phyloP scores from a whole-genome alignment of 495 filamentous ascomycete genomes.

The Penicillium samsonianum region DNA sequence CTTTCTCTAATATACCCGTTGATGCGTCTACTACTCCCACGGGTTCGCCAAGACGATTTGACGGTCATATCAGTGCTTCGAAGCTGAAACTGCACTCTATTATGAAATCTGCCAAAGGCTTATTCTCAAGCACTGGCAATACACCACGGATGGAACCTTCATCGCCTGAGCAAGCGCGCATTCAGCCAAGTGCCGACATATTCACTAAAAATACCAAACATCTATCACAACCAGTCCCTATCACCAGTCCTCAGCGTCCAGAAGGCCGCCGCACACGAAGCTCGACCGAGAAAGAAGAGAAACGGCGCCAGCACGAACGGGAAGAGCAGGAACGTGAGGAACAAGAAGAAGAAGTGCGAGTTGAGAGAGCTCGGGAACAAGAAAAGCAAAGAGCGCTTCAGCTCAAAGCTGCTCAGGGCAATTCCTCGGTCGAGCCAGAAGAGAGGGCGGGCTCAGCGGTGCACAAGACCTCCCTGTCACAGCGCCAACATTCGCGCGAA shows the following conservation, averaged over 20 bases:
- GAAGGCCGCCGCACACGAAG: constrained; percentile 67
- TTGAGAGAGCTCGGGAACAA: constrained; percentile 64
- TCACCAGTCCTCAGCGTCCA: constrained; percentile 36
- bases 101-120: constrained; percentile 77
- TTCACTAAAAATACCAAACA: constrained; percentile 14
- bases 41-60: constrained; percentile 71
- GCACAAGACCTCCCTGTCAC: constrained; percentile 47
- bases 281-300: constrained; percentile 71
- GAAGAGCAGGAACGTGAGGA: constrained; percentile 50
- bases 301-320: constrained; percentile 60
- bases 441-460: constrained; percentile 39
- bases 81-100: constrained; percentile 88
- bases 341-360: constrained; percentile 59
- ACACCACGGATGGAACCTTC: constrained; percentile 67
- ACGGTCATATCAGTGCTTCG: constrained; percentile 82
- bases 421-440: constrained; percentile 38
- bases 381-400: constrained; percentile 58
- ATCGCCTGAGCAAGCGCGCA: constrained; percentile 36
- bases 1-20: constrained; percentile 57
- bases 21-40: constrained; percentile 63
- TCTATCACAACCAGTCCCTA: constrained; percentile 23
- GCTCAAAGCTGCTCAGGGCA: constrained; percentile 38
- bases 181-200: constrained; percentile 22
- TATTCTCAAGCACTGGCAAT: constrained; percentile 78
- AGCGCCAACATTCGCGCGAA: constrained; percentile 51